phyloP scores from a whole-genome alignment of 106 monocot species.

The Agapanthus africanus region DNA sequence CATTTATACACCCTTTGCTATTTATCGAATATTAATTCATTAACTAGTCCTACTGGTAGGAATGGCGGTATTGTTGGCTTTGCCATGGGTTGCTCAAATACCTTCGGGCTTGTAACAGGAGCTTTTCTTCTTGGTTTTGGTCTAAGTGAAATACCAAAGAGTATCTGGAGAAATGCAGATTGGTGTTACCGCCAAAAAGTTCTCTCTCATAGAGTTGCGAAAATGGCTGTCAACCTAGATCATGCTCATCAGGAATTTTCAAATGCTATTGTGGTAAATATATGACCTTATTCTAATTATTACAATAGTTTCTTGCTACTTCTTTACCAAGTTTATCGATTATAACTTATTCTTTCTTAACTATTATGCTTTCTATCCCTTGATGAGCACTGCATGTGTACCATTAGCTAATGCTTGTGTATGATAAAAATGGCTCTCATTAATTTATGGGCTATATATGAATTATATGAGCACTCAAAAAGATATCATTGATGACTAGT shows the following conservation, averaged over 20 bases:
- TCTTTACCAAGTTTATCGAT: too few species aligned
- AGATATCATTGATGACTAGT: too few species aligned
- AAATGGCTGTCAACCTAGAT: constrained; percentile 89
- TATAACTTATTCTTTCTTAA: too few species aligned
- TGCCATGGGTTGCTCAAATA: not conserved
- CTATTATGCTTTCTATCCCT: too few species aligned
- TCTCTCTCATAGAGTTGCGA: constrained; percentile 85
- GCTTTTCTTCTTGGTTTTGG: constrained; percentile 98
- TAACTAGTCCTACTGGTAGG: not conserved
- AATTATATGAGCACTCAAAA: too few species aligned
- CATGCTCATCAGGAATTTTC: constrained; percentile 89
- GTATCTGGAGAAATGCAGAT: constrained; percentile 88
- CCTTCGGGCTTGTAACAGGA: constrained; percentile 24
- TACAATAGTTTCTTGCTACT: too few species aligned
- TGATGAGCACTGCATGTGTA: too few species aligned
- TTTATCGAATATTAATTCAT: not conserved
- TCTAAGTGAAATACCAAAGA: constrained; percentile 87
- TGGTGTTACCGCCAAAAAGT: constrained; percentile 81
- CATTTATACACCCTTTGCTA: not conserved
- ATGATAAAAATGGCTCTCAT: too few species aligned
- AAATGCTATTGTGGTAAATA: not conserved
- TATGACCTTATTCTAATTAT: too few species aligned
- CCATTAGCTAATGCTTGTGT: too few species aligned
- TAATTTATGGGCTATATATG: too few species aligned
- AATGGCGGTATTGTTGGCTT: not conserved